A percentile compares a stretch with the other conserved stretches of the same genome.
Evolutionary conservation across 2,329 filamentous ascomycete species (phyloP).

Genomic region (Incumbomyces delicatus): DNA sequence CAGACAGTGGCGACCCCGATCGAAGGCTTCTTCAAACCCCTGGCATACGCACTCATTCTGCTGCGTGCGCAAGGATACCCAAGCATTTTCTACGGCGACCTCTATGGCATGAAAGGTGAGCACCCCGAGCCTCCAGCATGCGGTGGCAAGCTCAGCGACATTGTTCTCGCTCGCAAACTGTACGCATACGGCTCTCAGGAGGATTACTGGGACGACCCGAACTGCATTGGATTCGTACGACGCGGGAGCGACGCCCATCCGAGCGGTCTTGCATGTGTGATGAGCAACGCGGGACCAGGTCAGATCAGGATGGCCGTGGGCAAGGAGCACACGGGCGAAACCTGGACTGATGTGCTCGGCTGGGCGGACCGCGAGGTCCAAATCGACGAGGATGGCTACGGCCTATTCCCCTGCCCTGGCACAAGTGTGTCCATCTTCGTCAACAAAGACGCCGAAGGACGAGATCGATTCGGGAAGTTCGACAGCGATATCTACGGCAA

Average conservation of each 20-base stretch:
- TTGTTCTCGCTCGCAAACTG: constrained; percentile 49
- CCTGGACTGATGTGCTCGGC: constrained; percentile 49
- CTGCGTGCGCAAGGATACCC: constrained; percentile 50
- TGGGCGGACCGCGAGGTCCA: constrained; percentile 44
- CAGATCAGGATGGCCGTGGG: constrained; percentile 50
- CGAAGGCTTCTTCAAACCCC: constrained; percentile 53
- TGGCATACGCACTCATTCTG: constrained; percentile 57
- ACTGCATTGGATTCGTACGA: constrained; percentile 50
- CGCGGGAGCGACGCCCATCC: constrained; percentile 37
- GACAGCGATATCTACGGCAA: no score
- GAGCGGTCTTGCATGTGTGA: constrained; percentile 40
- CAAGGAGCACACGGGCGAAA: constrained; percentile 43
- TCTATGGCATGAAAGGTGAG: constrained; percentile 46
- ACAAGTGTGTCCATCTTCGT: constrained; percentile 49
- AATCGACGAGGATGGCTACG: constrained; percentile 48
- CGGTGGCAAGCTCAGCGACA: constrained; percentile 42
- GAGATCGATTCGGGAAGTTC: constrained; percentile 33
- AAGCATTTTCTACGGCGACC: constrained; percentile 54
- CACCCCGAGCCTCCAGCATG: constrained; percentile 37
- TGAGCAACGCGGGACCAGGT: constrained; percentile 39
- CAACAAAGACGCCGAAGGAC: constrained; percentile 40
- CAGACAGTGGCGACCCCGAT: constrained; percentile 39
- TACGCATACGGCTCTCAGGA: constrained; percentile 52
- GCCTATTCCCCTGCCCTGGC: constrained; percentile 39
- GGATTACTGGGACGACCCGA: constrained; percentile 48